Base-by-base conservation (phyloP, 2,329 filamentous ascomycete species). In the Paramyrothecium roridum region DNA sequence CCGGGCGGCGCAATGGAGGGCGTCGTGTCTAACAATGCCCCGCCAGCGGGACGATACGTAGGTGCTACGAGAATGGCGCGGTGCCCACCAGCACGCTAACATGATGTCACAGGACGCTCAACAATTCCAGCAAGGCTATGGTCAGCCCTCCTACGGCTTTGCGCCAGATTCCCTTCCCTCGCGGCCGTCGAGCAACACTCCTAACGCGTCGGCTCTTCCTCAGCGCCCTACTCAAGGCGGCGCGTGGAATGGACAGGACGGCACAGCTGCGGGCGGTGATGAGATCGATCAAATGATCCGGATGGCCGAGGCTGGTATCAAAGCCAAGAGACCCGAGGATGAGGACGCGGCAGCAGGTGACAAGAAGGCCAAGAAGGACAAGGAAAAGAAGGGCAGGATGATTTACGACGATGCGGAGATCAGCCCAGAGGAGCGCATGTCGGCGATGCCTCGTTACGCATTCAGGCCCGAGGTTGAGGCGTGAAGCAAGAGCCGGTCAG, bases 401-500 rank as follows among this genome's bases (percentile, higher is more conserved):
- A 80, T 96, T 30, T 96, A 95, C 75, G 86, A 86, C 59, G 90
- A 96, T 68, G 85, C 88, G 52, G 87, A 89, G 56, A 77, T 86
- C 66, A 95, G 90, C 65, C 90, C 91, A 2, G 93, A 97, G 76
- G 93, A 96, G 80, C 91, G 87, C 74, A 92, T 96, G 90, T 88
- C 91, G 26, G 75, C 78, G 67, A 76, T 95, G 76, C 80, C 89
- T 58, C 87, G 85, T 72, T 96, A 96, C 76, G 85, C 87, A 64
- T 89, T 84, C 55, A 61, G 59, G 34, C 63, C 69, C 7, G 61
- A 64, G 45, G 61, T 65, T 26, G 65, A 43, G 37, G 37, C 37
- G 12, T 43, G 16, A 13, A 13, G 4, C 12, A 13, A 19, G 37
- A 17, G 4, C 6, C 37, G 37, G 37, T 13, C 13, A 19, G 3